These are phyloP conservation scores for Aspergillus aculeatus DNA, from an alignment of 2,329 filamentous ascomycete genomes.

Conservation along the genomic window DNA sequence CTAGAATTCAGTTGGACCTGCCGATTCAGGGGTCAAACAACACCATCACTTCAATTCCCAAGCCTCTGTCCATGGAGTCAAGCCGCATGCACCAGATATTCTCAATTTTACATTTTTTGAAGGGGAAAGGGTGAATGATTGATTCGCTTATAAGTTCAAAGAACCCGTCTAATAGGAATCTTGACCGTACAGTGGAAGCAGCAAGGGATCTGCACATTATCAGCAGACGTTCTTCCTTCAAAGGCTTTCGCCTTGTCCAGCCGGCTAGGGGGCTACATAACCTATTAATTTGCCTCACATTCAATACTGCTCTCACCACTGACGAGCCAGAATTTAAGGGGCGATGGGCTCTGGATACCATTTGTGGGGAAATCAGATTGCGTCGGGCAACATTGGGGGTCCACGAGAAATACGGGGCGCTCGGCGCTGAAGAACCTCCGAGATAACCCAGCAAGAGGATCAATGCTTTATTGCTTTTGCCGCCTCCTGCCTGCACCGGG, in stretches of 20 bases:
- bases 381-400: conserved; percentile 2
- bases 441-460: conserved; percentile 3
- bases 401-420: conserved; percentile 13
- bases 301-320: background rate
- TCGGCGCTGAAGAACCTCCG: conserved; percentile 24
- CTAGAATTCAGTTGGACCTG: background rate
- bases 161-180: background rate
- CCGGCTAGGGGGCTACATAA: background rate
- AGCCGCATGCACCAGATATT: background rate
- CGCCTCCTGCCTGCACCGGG: conserved; percentile 3
- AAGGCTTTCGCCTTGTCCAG: conserved; percentile 5
- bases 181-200: background rate
- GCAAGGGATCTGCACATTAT: conserved; percentile 12
- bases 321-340: background rate
- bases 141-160: background rate
- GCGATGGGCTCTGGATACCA: background rate
- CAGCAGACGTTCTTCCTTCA: conserved; percentile 7
- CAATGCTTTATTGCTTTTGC: conserved; percentile 8
- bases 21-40: background rate
- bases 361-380: conserved; percentile 1
- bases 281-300: background rate
- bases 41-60: background rate
- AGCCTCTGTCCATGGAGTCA: background rate
- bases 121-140: background rate
- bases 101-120: background rate